Conservation (phyloP, 495 filamentous ascomycete genomes). For the Bryoglossum gracile region DNA sequence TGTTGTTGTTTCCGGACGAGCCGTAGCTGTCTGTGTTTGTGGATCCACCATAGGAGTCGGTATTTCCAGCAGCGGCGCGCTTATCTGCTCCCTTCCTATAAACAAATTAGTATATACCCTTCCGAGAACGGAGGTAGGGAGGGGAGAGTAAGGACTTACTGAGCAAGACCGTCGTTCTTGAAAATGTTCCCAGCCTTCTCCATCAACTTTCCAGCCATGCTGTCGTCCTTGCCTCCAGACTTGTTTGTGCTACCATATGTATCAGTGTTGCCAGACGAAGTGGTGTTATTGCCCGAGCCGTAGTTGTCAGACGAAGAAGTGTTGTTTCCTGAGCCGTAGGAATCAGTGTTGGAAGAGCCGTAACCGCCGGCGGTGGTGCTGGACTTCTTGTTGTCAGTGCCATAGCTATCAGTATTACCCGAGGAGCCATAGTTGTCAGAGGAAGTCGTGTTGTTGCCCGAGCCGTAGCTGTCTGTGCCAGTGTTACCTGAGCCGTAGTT, state of each 20-base stretch:
- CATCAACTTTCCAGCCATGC: constrained; percentile 36
- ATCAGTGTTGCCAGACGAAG: not conserved
- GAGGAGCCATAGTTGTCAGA: not conserved
- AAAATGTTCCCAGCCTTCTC: constrained; percentile 37
- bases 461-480: constrained; percentile 3
- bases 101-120: constrained; percentile 22
- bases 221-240: constrained; percentile 24
- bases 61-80: constrained; percentile 22
- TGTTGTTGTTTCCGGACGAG: constrained; percentile 9
- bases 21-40: constrained; percentile 1
- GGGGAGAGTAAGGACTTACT: not conserved
- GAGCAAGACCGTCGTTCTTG: constrained; percentile 28
- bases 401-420: constrained; percentile 1
- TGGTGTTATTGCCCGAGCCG: not conserved
- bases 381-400: not conserved
- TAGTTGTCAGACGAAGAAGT: not conserved
- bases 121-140: not conserved
- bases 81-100: constrained; percentile 31
- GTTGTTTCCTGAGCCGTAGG: constrained; percentile 9
- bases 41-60: constrained; percentile 14
- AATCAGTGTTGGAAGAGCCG: constrained; percentile 14
- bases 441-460: not conserved
- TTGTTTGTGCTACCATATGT: not conserved
- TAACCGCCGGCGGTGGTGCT: constrained; percentile 2
- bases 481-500: constrained; percentile 9